Evolutionary conservation across 495 filamentous ascomycete species (phyloP).

Genomic region (Cryomyces minteri): DNA sequence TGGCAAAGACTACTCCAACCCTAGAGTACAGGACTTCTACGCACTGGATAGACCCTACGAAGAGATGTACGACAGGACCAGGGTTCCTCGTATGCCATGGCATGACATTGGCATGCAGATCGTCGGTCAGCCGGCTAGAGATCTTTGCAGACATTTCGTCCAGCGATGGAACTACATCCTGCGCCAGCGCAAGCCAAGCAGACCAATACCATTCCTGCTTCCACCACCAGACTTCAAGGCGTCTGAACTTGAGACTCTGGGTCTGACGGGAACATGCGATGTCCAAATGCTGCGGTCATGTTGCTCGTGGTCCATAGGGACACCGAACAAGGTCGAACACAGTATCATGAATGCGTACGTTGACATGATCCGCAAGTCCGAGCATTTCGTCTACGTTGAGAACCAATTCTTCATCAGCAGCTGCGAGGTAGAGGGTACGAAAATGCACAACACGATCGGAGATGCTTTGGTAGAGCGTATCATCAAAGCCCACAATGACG

Average conservation of each 20-base stretch:
- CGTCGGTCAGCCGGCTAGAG: slow-evolving; percentile 85
- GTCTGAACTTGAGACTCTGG: slow-evolving; percentile 70
- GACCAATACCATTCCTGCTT: slow-evolving; percentile 83
- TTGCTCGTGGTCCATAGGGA: slow-evolving; percentile 79
- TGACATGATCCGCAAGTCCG: slow-evolving; percentile 82
- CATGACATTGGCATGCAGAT: slow-evolving; percentile 99
- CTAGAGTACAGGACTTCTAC: slow-evolving; percentile 87
- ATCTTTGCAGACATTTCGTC: slow-evolving; percentile 94
- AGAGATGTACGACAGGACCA: slow-evolving; percentile 92
- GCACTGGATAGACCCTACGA: slow-evolving; percentile 88
- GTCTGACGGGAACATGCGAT: slow-evolving; percentile 84
- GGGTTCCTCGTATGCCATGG: slow-evolving; percentile 92
- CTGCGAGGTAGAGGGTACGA: slow-evolving; percentile 69
- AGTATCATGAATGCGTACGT: slow-evolving; percentile 95
- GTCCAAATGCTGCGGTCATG: slow-evolving; percentile 89
- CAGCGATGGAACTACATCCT: slow-evolving; percentile 98
- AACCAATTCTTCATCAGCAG: slow-evolving; percentile 99
- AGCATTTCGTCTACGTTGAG: slow-evolving; percentile 97
- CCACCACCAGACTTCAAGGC: slow-evolving; percentile 82
- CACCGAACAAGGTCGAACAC: slow-evolving; percentile 61
- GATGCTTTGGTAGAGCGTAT: slow-evolving; percentile 91
- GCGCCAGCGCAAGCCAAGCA: slow-evolving; percentile 80
- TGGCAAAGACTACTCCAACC: slow-evolving; percentile 97
- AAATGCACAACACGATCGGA: slow-evolving; percentile 83
- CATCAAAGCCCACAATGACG: slow-evolving; percentile 61